phyloP scores from a whole-genome alignment of 2,329 filamentous ascomycete genomes.

The Botrytis tulipae region DNA sequence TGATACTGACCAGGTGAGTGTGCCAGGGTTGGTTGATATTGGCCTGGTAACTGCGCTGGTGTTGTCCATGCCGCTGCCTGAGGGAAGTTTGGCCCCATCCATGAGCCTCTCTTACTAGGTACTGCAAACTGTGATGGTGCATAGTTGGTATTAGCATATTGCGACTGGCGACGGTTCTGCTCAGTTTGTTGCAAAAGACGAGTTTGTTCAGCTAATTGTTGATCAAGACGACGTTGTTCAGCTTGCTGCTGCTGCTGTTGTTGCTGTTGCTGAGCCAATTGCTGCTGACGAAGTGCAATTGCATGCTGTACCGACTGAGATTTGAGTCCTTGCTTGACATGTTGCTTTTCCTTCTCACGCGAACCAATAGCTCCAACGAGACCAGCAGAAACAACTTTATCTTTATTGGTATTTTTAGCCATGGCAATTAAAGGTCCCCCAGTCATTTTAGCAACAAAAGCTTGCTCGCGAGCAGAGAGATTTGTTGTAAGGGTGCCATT shows the following conservation, averaged over 20 bases:
- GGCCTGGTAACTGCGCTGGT: conserved; percentile 21
- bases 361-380: conserved; percentile 78
- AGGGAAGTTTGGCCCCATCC: conserved; percentile 38
- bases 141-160: conserved; percentile 32
- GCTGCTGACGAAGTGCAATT: conserved; percentile 66
- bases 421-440: conserved; percentile 70
- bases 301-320: conserved; percentile 71
- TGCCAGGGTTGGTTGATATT: background rate
- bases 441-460: conserved; percentile 80
- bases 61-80: conserved; percentile 41
- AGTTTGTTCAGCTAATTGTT: conserved; percentile 46
- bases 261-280: conserved; percentile 37
- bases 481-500: conserved; percentile 52
- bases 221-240: conserved; percentile 57
- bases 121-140: conserved; percentile 29
- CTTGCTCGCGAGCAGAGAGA: conserved; percentile 83
- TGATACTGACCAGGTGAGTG: background rate
- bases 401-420: conserved; percentile 44
- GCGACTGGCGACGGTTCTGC: conserved; percentile 28
- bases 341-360: conserved; percentile 73
- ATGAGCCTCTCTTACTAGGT: conserved; percentile 37
- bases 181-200: conserved; percentile 46
- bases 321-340: conserved; percentile 66
- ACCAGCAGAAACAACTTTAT: conserved; percentile 52
- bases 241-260: conserved; percentile 22